Evolutionary conservation across 768 basidiomycete genomes (phyloP), one percentile per base, ranked within the genome.

Genomic region (Crucibulum laeve): DNA sequence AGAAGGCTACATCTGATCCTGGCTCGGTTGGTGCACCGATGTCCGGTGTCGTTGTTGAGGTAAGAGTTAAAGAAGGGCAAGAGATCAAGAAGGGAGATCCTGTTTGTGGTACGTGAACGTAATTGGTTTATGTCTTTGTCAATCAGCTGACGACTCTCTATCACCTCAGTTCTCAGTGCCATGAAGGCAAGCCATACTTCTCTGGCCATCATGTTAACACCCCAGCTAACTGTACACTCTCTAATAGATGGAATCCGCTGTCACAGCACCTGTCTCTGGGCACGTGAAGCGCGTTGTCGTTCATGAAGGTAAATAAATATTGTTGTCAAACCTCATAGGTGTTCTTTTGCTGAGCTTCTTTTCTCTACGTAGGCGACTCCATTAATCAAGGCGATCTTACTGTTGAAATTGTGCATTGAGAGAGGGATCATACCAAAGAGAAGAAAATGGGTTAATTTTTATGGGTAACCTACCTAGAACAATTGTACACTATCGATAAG

Each of bases 11-110:
- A 8, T 72, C 72, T 51, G 94, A 94, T 61, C 94, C 95, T 47
- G 95, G 96, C 52, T 93, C 90, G n/a, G 87, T 98, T 49, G 96
- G 94, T 43, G 91, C 92, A 39, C 91, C 93, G 3, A 95, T 96
- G 92, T 91, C 91, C 45, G 96, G 94, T 64, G 95, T 98, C 39
- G 93, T 98, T 43, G 89, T 99, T 14, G 96, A 99, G 64, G 93
- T 99, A 38, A 77, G 95, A 57, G 94, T 97, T 47, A 95, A 96
- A 70, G 96, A 98, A 65, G 93, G 93, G 18, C 87, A 94, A 46
- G 91, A 95, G 59, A 93, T 99, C 65, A 94, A 87, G 82, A 95
- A 93, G 69, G 96, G 96, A 40, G 96, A 99, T 70, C 93, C 95
- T 45, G 71, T 97, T 51, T 88, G 88, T 65, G 83, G 87, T 88